phyloP scores from a whole-genome alignment of 2,329 filamentous ascomycete species.

The Didymella arachidicola region DNA sequence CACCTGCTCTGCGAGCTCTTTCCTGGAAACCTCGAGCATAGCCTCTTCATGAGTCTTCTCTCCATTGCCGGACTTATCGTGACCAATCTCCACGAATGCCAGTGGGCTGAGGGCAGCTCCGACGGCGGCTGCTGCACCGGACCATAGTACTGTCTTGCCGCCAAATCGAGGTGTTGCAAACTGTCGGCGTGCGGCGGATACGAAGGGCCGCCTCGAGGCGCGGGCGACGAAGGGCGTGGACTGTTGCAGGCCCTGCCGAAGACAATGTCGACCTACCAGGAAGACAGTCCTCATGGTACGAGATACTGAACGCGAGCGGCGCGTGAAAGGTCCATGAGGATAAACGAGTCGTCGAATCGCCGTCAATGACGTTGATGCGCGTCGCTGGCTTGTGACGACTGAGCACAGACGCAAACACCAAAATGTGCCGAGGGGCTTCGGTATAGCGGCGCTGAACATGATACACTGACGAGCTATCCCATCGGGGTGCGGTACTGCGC shows the following conservation, averaged over 20 bases:
- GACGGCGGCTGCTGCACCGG: conserved; percentile 39
- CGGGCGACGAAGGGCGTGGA: conserved; percentile 29
- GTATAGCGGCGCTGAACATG: background rate
- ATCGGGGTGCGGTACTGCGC: background rate
- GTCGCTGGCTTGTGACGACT: conserved; percentile 26
- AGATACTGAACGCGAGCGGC: conserved; percentile 29
- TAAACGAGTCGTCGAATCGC: conserved; percentile 10
- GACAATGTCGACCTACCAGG: conserved; percentile 59
- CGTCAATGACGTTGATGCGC: conserved; percentile 37
- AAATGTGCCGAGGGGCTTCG: background rate
- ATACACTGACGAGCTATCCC: background rate
- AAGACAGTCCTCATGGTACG: conserved; percentile 60
- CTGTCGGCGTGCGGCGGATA: conserved; percentile 42
- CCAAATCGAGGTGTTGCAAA: conserved; percentile 48
- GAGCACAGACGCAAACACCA: conserved; percentile 11
- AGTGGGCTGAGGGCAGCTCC: conserved; percentile 59
- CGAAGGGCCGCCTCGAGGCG: conserved; percentile 36
- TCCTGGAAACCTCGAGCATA: conserved; percentile 83
- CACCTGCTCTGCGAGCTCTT: conserved; percentile 77
- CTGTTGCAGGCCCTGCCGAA: conserved; percentile 51
- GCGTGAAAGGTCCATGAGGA: conserved; percentile 39
- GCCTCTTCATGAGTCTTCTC: conserved; percentile 78
- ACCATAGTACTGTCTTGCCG: conserved; percentile 44
- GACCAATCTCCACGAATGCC: conserved; percentile 66
- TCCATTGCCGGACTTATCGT: conserved; percentile 56